Evolutionary conservation across 257 asterid genomes (phyloP).

Genomic region (Euphrasia confusa): DNA sequence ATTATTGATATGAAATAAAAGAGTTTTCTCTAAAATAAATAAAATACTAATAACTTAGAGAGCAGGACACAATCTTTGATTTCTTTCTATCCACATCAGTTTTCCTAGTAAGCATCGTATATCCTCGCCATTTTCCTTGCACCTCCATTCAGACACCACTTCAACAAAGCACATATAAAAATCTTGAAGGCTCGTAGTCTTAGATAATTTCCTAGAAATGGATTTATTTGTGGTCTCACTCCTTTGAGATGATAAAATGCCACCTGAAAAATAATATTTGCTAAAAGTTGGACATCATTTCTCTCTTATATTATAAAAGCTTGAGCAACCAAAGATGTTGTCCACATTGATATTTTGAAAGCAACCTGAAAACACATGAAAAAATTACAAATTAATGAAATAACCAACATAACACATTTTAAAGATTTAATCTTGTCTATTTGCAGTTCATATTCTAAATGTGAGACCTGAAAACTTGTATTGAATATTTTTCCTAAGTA

Average conservation of each 20-base stretch:
- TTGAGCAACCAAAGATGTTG: neutral
- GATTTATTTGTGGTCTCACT: neutral
- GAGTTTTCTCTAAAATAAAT: no score
- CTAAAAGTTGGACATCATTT: neutral
- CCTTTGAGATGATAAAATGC: neutral
- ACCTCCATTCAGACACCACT: neutral
- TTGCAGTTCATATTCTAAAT: no score
- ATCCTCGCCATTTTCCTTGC: neutral
- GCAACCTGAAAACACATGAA: neutral
- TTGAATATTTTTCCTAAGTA: no score
- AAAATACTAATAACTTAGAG: no score
- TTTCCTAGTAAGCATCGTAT: neutral
- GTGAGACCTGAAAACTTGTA: no score
- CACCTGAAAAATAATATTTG: no score
- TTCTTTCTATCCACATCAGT: no score
- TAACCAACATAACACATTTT: no score
- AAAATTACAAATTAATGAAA: no score
- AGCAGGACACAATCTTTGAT: no score
- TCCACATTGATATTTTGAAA: neutral
- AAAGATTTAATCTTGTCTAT: no score
- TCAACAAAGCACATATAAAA: neutral
- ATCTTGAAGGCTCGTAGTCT: neutral
- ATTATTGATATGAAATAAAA: no score
- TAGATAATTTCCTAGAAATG: neutral
- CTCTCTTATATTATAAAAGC: neutral